phyloP scores from a whole-genome alignment of 225 moss, liverwort and hornwort species.

The Polytrichum formosum region DNA sequence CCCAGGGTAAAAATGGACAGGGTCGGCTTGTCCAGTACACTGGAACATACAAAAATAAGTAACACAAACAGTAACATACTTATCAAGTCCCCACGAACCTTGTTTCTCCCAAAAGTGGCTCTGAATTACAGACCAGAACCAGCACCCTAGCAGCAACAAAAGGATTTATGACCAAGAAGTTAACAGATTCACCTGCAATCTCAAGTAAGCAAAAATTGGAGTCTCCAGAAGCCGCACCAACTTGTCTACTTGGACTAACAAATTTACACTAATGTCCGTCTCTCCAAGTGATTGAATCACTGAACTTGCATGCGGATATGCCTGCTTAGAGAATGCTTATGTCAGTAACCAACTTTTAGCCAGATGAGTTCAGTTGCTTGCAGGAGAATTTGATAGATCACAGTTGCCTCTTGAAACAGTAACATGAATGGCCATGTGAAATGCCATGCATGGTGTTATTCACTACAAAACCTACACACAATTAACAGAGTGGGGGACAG shows the following conservation, averaged over 20 bases:
- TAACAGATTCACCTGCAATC: slow-evolving; percentile 70
- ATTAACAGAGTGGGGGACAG: background rate
- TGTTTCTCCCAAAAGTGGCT: too few relatives aligned
- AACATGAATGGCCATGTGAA: too few relatives aligned
- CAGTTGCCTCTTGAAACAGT: too few relatives aligned
- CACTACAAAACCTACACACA: background rate
- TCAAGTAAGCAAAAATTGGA: slow-evolving; percentile 86
- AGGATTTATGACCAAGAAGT: too few relatives aligned
- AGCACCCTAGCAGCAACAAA: too few relatives aligned
- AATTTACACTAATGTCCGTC: slow-evolving; percentile 82
- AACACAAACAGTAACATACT: too few relatives aligned
- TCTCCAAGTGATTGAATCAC: slow-evolving; percentile 91
- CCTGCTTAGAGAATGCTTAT: slow-evolving; percentile 34
- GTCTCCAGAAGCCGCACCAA: slow-evolving; percentile 95
- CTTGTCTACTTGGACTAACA: slow-evolving; percentile 94
- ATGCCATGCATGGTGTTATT: too few relatives aligned
- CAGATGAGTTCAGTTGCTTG: too few relatives aligned
- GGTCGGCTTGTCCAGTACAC: background rate
- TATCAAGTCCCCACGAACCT: too few relatives aligned
- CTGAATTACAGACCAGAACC: too few relatives aligned
- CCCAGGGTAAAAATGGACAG: background rate
- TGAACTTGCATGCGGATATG: slow-evolving; percentile 78
- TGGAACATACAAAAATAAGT: too few relatives aligned
- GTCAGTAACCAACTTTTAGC: too few relatives aligned
- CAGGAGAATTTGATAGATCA: slow-evolving; percentile 11